A percentile compares a stretch with the other conserved stretches of the same genome.
These are phyloP conservation scores for Boletus tylopilopsis DNA, from an alignment of 768 basidiomycete genomes.

Conservation along the genomic window DNA sequence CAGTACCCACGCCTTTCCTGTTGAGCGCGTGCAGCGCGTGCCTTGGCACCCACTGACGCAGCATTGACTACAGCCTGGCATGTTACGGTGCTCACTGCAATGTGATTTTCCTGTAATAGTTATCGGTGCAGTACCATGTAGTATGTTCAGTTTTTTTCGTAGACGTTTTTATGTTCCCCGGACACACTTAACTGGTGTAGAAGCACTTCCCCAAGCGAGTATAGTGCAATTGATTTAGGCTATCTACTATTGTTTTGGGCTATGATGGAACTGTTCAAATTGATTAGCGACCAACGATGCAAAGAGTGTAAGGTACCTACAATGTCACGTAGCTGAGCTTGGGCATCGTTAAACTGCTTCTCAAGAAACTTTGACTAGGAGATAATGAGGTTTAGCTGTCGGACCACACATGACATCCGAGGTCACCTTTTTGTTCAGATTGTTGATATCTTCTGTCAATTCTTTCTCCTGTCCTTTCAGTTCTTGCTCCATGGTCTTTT, in stretches of 20 bases:
- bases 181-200: constrained; percentile 1
- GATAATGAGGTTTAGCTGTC: not conserved
- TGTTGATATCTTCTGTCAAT: constrained; percentile 77
- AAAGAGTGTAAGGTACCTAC: constrained; percentile 38
- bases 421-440: constrained; percentile 80
- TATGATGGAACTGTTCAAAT: constrained; percentile 28
- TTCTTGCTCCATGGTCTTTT: constrained; percentile 72
- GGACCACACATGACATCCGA: not conserved
- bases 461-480: constrained; percentile 78
- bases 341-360: constrained; percentile 90
- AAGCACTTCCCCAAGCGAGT: not conserved
- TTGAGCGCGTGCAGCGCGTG: constrained; percentile 7
- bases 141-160: constrained; percentile 1
- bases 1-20: constrained; percentile 19
- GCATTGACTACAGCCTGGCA: constrained; percentile 6
- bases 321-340: constrained; percentile 81
- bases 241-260: constrained; percentile 22
- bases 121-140: not conserved
- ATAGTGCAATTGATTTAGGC: constrained; percentile 5
- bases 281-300: constrained; percentile 3
- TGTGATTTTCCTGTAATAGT: not conserved
- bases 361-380: constrained; percentile 83
- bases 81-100: not conserved
- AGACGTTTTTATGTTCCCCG: not conserved
- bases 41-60: constrained; percentile 12